Conservation (phyloP, 129 eudicot species). For the Lactuca sativa region DNA sequence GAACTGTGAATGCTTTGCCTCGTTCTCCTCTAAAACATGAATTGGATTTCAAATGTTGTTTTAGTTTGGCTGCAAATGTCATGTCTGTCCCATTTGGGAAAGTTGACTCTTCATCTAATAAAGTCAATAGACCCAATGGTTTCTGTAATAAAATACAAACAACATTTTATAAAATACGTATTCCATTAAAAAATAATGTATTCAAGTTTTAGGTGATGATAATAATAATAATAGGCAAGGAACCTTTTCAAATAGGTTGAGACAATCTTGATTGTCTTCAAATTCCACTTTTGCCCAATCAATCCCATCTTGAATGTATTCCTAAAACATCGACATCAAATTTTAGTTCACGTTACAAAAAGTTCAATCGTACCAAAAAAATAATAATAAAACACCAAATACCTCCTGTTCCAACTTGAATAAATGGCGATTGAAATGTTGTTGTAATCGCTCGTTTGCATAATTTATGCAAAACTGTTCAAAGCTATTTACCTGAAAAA, state of each 20-base stretch:
- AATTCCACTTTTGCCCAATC: constrained; percentile 95
- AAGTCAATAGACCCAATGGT: constrained; percentile 84
- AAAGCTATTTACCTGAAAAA: constrained; percentile 72
- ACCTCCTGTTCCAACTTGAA: constrained; percentile 98
- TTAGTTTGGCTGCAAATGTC: constrained; percentile 83
- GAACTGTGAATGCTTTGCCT: constrained; percentile 74
- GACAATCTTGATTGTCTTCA: constrained; percentile 95
- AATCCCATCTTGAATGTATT: constrained; percentile 96
- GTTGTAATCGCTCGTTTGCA: constrained; percentile 95
- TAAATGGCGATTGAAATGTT: constrained; percentile 91
- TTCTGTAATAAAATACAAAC: constrained; percentile 48
- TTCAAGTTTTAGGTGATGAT: too few species aligned
- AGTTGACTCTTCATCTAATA: constrained; percentile 94
- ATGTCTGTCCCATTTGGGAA: constrained; percentile 92
- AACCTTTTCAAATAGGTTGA: constrained; percentile 92
- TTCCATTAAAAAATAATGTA: neutral
- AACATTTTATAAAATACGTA: neutral
- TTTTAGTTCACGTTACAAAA: neutral
- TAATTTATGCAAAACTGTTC: constrained; percentile 98
- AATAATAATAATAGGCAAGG: neutral
- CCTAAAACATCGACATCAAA: constrained; percentile 42
- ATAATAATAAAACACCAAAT: neutral
- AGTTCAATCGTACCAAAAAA: too few species aligned
- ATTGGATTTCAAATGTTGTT: constrained; percentile 69
- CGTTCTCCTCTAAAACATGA: constrained; percentile 89